Conservation (phyloP, 495 filamentous ascomycete species). For the Trichocladium antarcticum region DNA sequence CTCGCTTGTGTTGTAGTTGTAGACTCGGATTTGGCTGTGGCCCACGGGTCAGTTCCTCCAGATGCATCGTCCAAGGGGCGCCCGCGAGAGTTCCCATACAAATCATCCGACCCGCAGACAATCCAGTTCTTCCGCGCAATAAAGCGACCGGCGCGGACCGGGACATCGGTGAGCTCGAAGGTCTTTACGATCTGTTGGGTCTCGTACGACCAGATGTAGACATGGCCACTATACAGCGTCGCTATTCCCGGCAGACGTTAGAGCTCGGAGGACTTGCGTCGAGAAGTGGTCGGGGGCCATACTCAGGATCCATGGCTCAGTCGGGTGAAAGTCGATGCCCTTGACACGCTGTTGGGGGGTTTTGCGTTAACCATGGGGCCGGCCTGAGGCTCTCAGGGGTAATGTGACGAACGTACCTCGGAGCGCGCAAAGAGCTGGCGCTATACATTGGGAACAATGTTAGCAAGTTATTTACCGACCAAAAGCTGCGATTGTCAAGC, state of each 20-base stretch:
- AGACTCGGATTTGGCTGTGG: constrained; percentile 33
- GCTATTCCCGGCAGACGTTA: constrained; percentile 10
- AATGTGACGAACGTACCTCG: constrained; percentile 20
- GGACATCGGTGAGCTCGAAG: constrained; percentile 98
- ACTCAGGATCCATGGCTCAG: constrained; percentile 92
- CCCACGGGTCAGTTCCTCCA: constrained; percentile 1
- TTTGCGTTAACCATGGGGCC: constrained; percentile 35
- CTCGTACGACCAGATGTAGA: constrained; percentile 99
- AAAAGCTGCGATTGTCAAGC: neutral
- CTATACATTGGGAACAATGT: constrained; percentile 25
- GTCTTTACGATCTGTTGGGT: constrained; percentile 97
- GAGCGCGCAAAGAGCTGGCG: constrained; percentile 30
- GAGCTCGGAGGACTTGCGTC: neutral
- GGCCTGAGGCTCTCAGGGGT: constrained; percentile 59
- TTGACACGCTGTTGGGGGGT: constrained; percentile 72
- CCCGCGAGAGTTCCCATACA: constrained; percentile 47
- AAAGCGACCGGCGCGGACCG: constrained; percentile 92
- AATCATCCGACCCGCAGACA: constrained; percentile 95
- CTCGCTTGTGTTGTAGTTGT: constrained; percentile 99
- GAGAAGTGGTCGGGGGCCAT: neutral
- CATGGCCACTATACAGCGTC: constrained; percentile 94
- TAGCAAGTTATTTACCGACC: constrained; percentile 3
- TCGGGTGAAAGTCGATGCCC: constrained; percentile 94
- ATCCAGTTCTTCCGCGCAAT: constrained; percentile 99
- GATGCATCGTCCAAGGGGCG: neutral